These are phyloP conservation scores for Fusarium austroafricanum DNA, from an alignment of 2,329 filamentous ascomycete species.

Conservation along the genomic window DNA sequence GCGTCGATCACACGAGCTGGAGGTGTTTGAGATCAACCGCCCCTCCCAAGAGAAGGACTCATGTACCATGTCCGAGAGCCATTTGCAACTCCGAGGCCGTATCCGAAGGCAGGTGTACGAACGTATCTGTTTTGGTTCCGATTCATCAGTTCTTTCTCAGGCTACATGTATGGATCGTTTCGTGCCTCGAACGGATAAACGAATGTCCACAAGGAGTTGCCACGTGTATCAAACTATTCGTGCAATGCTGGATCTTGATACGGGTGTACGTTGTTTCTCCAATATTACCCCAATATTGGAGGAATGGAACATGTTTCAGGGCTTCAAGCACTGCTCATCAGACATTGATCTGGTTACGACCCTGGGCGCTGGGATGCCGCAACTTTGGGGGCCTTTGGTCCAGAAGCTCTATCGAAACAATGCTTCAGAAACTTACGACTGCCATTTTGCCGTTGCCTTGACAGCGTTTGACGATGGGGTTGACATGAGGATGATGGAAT, in stretches of 20 bases:
- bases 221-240: conserved; percentile 9
- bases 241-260: not conserved
- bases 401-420: not conserved
- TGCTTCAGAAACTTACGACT: conserved; percentile 3
- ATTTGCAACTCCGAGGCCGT: conserved; percentile 6
- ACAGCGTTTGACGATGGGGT: conserved; percentile 2
- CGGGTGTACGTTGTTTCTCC: not conserved
- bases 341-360: conserved; percentile 41
- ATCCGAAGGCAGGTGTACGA: conserved; percentile 32
- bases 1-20: conserved; percentile 47
- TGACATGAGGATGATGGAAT: conserved; percentile 10
- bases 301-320: not conserved
- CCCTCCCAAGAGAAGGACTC: not conserved
- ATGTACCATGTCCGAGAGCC: not conserved
- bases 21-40: conserved; percentile 27
- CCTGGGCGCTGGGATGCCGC: conserved; percentile 65
- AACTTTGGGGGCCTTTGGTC: conserved; percentile 64
- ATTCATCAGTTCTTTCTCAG: not conserved
- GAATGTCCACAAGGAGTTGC: not conserved
- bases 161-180: not conserved
- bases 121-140: conserved; percentile 21
- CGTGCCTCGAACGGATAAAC: not conserved
- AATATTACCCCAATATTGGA: conserved; percentile 9
- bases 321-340: not conserved
- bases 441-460: conserved; percentile 15